A percentile compares a stretch with the other conserved stretches of the same genome.
Conservation (phyloP, 371 early-diverging fungal genomes). For the Haplosporangium sp. region DNA sequence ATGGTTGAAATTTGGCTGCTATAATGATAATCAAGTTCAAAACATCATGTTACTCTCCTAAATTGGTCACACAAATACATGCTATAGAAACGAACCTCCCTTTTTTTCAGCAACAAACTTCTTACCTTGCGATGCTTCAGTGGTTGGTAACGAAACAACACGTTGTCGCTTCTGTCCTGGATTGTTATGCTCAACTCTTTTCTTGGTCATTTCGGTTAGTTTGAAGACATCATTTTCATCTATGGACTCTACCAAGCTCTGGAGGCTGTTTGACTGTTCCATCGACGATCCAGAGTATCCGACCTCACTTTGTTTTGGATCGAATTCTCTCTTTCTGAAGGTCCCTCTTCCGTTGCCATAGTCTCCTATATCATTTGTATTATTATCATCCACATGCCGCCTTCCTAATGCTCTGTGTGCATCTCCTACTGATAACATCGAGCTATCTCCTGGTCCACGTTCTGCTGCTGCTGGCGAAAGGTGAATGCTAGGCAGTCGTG, state of each 20-base stretch:
- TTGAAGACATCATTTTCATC: conserved; percentile 52
- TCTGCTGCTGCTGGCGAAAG: conserved; percentile 24
- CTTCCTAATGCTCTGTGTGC: conserved; percentile 23
- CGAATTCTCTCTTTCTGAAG: conserved; percentile 35
- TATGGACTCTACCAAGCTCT: conserved; percentile 54
- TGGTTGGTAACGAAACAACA: conserved; percentile 33
- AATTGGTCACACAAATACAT: not conserved
- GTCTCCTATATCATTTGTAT: conserved; percentile 1
- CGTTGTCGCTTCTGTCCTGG: conserved; percentile 48
- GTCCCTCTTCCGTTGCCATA: conserved; percentile 6
- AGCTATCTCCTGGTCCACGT: conserved; percentile 8
- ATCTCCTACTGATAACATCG: conserved; percentile 6
- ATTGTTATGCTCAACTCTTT: conserved; percentile 51
- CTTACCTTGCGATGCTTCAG: conserved; percentile 29
- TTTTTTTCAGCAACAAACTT: not conserved
- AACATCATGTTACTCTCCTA: too few species aligned
- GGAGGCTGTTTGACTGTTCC: conserved; percentile 46
- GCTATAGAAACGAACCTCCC: conserved; percentile 1
- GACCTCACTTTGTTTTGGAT: conserved; percentile 18
- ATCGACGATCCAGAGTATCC: conserved; percentile 13
- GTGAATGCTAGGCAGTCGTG: conserved; percentile 14
- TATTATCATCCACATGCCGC: conserved; percentile 32
- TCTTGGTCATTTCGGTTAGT: conserved; percentile 55
- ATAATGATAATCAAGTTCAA: not conserved
- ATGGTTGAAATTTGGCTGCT: conserved; percentile 33